Base-by-base conservation (phyloP, 371 early-diverging fungal species). In the Actinomortierella ambigua region DNA sequence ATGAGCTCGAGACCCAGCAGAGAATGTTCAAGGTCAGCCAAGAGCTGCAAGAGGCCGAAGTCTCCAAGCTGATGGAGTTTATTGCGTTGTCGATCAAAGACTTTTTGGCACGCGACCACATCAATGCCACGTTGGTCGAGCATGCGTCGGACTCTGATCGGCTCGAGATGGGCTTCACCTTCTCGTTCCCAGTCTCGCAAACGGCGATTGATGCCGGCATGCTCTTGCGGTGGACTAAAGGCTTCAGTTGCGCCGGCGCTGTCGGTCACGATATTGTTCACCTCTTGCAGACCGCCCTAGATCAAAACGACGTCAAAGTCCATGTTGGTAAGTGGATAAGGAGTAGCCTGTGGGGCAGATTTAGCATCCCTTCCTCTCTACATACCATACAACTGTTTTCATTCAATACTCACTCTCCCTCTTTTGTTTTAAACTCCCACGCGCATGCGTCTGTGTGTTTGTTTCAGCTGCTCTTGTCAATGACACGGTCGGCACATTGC, bases 401-500 rank as follows among this genome's bases (percentile, higher is more conserved):
- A n/a, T 4, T 34, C 34, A 11, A 34, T 34, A 34, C 34, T 34
- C 11, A 11, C 11, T 34, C 11, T 34, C 11, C 7, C 18, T 1
- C n/a, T 15, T 39, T 23, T 49, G 28, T 39, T 49, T 48, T 47
- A 13, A n/a, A 47, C 17, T 26, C 55, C 43, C 15, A 34, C 46
- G 2, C 2, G 43, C 18, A 11, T 20, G 15, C 47, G 1, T 29
- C 26, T 55, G 7, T 14, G 20, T n/a, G 14, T n/a, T n/a, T n/a
- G 5, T 50, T 40, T 34, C 41, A 70, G 85, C 90, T 42, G 98
- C 98, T 14, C 79, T 98, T 23, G 89, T 98, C 57, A 98, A 98
- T 76, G 98, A 98, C 76, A 96, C 99, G 0, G 97, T 96, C 3
- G 98, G 98, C n/a, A 96, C 97, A 0, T 81, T 96, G 27, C 77